Percentiles rank a stretch among this genome's conserved stretches.
Evolutionary conservation across 2,329 filamentous ascomycete species (phyloP).

Genomic region (Colletotrichum siamense): DNA sequence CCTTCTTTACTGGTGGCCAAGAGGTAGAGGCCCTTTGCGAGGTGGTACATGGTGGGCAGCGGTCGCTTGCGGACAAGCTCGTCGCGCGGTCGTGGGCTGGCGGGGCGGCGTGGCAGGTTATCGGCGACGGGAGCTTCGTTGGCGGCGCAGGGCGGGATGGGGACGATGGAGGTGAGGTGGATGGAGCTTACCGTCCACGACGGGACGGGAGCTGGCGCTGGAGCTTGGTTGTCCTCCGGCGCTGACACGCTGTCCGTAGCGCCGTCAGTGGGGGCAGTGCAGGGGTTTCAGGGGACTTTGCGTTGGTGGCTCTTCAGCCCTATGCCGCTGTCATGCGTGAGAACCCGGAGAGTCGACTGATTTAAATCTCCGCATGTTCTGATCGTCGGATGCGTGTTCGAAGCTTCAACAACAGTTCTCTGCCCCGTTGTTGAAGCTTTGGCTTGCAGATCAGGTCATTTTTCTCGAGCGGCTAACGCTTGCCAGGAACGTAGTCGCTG

Average conservation of each 20-base stretch:
- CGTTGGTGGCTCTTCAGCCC: constrained; percentile 10
- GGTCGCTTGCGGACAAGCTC: background rate
- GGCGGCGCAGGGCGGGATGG: constrained; percentile 9
- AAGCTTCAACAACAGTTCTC: background rate
- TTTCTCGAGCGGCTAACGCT: background rate
- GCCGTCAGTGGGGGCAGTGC: background rate
- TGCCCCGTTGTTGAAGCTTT: background rate
- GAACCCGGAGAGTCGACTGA: background rate
- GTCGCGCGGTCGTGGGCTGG: background rate
- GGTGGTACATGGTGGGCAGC: constrained; percentile 80
- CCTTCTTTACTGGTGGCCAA: constrained; percentile 98
- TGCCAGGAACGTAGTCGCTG: background rate
- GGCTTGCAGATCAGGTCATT: background rate
- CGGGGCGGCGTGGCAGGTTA: background rate
- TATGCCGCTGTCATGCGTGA: background rate
- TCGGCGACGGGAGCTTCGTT: background rate
- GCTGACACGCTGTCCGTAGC: constrained; percentile 16
- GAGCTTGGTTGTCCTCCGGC: background rate
- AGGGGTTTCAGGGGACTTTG: constrained; percentile 11
- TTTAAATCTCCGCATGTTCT: background rate
- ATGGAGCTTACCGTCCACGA: background rate
- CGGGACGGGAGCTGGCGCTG: background rate
- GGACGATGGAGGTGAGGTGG: constrained; percentile 6
- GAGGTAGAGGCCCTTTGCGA: constrained; percentile 92
- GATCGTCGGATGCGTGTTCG: background rate